These are phyloP conservation scores for Aspergillus ochraceoroseus DNA, from an alignment of 2,329 filamentous ascomycete species.

Conservation along the genomic window DNA sequence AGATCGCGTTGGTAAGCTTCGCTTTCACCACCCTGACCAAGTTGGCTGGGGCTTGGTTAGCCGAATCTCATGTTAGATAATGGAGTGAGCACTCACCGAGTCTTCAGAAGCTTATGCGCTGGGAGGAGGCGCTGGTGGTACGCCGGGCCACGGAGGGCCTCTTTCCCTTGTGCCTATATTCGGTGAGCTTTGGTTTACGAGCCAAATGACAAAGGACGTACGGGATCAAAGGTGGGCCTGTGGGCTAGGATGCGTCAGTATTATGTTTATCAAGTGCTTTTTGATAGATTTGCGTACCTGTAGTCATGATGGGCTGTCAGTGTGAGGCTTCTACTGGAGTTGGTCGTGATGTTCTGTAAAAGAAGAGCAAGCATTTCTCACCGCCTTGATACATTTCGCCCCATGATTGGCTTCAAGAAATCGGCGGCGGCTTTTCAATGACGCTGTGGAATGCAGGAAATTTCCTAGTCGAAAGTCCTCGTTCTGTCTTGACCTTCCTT, in stretches of 20 bases:
- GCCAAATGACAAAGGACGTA: constrained; percentile 41
- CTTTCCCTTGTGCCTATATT: constrained; percentile 78
- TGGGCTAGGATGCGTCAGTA: constrained; percentile 49
- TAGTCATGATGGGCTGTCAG: constrained; percentile 36
- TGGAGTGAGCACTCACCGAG: constrained; percentile 51
- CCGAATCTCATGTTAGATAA: not conserved
- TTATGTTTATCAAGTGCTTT: not conserved
- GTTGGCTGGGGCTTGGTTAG: constrained; percentile 51
- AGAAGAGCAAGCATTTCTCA: too few species aligned
- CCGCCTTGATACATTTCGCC: constrained; percentile 2
- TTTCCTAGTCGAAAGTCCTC: constrained; percentile 16
- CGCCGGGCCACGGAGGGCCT: constrained; percentile 84
- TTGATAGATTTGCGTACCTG: constrained; percentile 30
- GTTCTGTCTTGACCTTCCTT: constrained; percentile 13
- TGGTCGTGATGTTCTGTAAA: constrained; percentile 5
- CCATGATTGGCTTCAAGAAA: constrained; percentile 14
- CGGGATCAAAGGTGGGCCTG: constrained; percentile 94
- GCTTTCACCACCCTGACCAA: constrained; percentile 82
- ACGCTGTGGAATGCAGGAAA: constrained; percentile 22
- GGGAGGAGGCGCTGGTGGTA: constrained; percentile 95
- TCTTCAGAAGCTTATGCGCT: constrained; percentile 89
- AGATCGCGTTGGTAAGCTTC: constrained; percentile 71
- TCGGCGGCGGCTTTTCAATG: constrained; percentile 13
- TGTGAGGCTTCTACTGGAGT: constrained; percentile 1
- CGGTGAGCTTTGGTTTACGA: constrained; percentile 26